These are phyloP conservation scores for Prunus armeniaca DNA, from an alignment of 306 rosid genomes.

Conservation along the genomic window DNA sequence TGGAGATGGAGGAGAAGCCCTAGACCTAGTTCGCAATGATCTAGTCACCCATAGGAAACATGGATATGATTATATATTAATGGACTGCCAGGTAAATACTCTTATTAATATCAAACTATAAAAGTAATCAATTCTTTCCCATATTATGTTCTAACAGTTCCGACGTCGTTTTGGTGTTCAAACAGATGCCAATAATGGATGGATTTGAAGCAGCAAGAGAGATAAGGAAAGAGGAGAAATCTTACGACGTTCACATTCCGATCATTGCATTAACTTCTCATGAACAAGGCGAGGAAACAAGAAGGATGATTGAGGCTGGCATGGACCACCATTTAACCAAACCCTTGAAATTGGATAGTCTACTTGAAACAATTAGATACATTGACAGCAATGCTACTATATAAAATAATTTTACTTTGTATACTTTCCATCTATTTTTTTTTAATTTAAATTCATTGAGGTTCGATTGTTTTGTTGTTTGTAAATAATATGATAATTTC, in stretches of 20 bases:
- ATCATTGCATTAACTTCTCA: slow-evolving; percentile 63
- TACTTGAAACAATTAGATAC: slow-evolving; percentile 31
- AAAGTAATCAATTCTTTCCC: slow-evolving; percentile 22
- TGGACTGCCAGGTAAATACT: slow-evolving; percentile 73
- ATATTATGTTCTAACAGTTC: neutral
- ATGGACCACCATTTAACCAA: slow-evolving; percentile 61
- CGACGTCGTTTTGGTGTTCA: neutral
- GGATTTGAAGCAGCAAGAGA: slow-evolving; percentile 56
- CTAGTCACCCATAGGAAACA: slow-evolving; percentile 16
- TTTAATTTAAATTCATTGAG: no score
- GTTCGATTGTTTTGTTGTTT: no score
- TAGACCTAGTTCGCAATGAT: slow-evolving; percentile 36
- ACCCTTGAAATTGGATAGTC: slow-evolving; percentile 39
- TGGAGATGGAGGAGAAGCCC: slow-evolving; percentile 58
- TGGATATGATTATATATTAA: slow-evolving; percentile 59
- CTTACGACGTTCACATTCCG: slow-evolving; percentile 38
- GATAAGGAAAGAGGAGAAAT: slow-evolving; percentile 49
- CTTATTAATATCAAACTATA: no score
- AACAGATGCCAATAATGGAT: slow-evolving; percentile 64
- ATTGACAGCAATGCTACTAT: no score
- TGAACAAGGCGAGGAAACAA: slow-evolving; percentile 28
- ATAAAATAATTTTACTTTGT: no score
- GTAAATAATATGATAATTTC: no score
- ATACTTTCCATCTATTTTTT: no score
- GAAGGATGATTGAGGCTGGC: slow-evolving; percentile 43